Percentiles rank a stretch among this genome's conserved stretches.
Conservation (phyloP, 176 grass and related monocot species). For the Aechmea fasciata region DNA sequence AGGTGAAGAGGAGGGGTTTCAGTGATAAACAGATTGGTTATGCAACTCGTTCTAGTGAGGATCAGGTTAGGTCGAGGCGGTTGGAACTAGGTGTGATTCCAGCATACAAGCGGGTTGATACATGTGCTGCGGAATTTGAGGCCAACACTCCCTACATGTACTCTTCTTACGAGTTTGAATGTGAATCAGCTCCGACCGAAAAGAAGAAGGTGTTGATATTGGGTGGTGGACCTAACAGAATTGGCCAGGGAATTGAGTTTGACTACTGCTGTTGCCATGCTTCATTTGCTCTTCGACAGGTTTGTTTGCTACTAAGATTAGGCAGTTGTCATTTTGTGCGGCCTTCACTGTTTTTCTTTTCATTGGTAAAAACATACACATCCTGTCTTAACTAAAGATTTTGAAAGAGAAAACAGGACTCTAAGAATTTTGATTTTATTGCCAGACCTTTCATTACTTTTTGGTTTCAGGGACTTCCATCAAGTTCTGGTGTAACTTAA, state of each 20-base stretch:
- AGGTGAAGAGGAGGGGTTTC: conserved; percentile 89
- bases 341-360: neutral
- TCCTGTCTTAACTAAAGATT: no score
- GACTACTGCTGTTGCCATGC: conserved; percentile 99
- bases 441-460: neutral
- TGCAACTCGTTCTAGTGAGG: conserved; percentile 66
- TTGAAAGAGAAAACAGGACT: no score
- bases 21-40: conserved; percentile 91
- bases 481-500: no score
- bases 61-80: conserved; percentile 64
- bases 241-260: conserved; percentile 96
- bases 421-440: neutral
- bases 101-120: conserved; percentile 94
- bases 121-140: conserved; percentile 99
- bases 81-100: conserved; percentile 56
- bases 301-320: conserved; percentile 25
- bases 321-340: conserved; percentile 1
- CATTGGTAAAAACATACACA: no score
- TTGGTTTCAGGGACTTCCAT: no score
- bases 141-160: conserved; percentile 99
- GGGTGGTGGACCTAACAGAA: conserved; percentile 95
- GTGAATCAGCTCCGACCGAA: conserved; percentile 68
- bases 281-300: conserved; percentile 90
- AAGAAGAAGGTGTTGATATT: conserved; percentile 96
- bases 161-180: conserved; percentile 93